Base-by-base conservation (phyloP, 805 yeast species). In the Priceomyces haplophilus region DNA sequence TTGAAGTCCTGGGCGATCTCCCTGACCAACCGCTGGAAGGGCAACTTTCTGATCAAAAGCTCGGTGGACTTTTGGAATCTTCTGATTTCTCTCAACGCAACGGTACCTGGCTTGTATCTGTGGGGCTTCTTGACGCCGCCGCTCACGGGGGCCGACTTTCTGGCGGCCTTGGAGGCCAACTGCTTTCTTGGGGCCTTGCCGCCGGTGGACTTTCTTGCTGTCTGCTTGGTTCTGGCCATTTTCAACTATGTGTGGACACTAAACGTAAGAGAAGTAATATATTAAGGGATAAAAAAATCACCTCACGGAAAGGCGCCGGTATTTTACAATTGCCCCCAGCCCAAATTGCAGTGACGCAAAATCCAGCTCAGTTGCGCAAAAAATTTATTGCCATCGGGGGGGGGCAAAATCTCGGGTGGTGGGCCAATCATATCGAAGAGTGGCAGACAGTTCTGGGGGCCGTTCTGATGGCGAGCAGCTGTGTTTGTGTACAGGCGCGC, bases 91-190 rank as follows among this genome's bases (percentile, higher is more conserved):
- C 96, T 84, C 69, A 88, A 79, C 50, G 97, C 97, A 62, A 85
- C 93, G 64, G 93, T 87, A 82, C 96, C 96, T 75, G 96, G 95
- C 86, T 85, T 85, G 78, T 87, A 88, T 85, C 96, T 86, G 82
- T 86, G 95, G 52, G 93, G 93, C 72, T 85, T 85, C 82, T 85
- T 85, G 60, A 86, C 93, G 83, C 95, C 95, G 67, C 93, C 93
- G 49, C 89, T 78, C 42, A 88, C 78, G 81, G 95, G 95, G 40
- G 95, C 95, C 32, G 93, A 85, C 66, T 85, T 85, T 85, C 95
- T 85, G 52, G 95, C 95, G 59, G 93, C 95, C 76, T 85, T 85
- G 48, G 95, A 85, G 52, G 95, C 95, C 61, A 85, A 76, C 72
- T 85, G 95, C 73, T 85, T 86, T 85, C 95, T 85, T 82, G 95